Evolutionary conservation across 139 green algal genomes (phyloP).

Genomic region (Desmodesmus armatus): DNA sequence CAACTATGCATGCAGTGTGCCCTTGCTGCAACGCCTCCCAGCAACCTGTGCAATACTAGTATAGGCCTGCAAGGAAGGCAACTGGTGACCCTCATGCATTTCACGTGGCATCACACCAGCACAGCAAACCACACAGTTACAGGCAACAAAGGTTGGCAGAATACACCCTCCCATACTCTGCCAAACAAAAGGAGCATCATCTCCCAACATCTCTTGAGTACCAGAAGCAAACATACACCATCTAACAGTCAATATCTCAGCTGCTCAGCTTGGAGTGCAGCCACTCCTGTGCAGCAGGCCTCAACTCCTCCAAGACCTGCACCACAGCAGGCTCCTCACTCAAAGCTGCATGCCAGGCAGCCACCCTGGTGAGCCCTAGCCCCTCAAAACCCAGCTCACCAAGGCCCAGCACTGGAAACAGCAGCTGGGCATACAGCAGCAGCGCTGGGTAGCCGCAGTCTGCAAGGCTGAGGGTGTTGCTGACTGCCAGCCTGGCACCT

Average conservation of each 20-base stretch:
- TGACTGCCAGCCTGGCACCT: neutral
- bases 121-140: no score
- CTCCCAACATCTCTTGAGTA: no score
- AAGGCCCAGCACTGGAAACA: slow-evolving; percentile 42
- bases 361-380: neutral
- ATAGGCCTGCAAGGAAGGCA: no score
- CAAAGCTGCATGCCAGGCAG: slow-evolving; percentile 27
- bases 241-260: no score
- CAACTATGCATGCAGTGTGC: neutral
- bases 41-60: no score
- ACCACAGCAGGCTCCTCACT: slow-evolving; percentile 25
- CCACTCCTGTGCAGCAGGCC: slow-evolving; percentile 19
- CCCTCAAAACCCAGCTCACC: neutral
- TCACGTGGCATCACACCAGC: no score
- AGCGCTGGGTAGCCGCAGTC: slow-evolving; percentile 50
- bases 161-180: no score
- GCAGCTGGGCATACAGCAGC: slow-evolving; percentile 48
- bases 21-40: no score
- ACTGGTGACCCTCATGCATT: no score
- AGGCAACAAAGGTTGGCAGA: no score
- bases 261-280: neutral
- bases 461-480: slow-evolving; percentile 2
- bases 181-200: no score
- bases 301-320: slow-evolving; percentile 18
- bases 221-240: no score